phyloP scores from a whole-genome alignment of 345 rosid species.

The Sisymbrium irio region DNA sequence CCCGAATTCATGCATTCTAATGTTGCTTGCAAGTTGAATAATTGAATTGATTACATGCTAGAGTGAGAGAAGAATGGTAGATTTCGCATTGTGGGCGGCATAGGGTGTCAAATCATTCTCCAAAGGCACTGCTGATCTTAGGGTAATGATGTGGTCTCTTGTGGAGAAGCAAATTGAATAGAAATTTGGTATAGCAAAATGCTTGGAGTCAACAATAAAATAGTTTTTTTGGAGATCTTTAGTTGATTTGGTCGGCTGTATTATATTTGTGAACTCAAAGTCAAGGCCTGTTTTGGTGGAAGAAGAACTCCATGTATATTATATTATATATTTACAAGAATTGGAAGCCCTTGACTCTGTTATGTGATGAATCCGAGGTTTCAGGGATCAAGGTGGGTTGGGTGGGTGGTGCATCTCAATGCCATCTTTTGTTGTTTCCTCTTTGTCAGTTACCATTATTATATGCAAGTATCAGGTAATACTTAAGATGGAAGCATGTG shows the following conservation, averaged over 20 bases:
- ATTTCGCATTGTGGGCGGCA: too few species aligned
- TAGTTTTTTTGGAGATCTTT: conserved; percentile 34
- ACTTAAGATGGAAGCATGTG: conserved; percentile 33
- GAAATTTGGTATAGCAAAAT: conserved; percentile 22
- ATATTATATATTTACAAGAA: background rate
- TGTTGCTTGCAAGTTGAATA: background rate
- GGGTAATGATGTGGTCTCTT: background rate
- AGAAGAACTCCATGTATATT: background rate
- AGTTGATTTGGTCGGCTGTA: conserved; percentile 48
- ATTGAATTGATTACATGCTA: background rate
- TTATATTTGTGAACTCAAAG: conserved; percentile 25
- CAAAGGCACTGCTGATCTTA: background rate
- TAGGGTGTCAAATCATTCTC: background rate
- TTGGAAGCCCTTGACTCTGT: conserved; percentile 9
- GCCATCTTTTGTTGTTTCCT: conserved; percentile 18
- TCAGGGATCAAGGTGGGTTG: conserved; percentile 16
- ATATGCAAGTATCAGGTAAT: conserved; percentile 19
- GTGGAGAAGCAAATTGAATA: background rate
- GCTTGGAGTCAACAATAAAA: conserved; percentile 29
- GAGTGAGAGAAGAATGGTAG: background rate
- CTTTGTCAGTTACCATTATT: conserved; percentile 15
- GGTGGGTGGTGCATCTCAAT: conserved; percentile 16
- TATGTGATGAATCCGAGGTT: conserved; percentile 26
- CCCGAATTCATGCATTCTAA: background rate
- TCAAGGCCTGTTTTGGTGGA: conserved; percentile 28